Percentiles rank a stretch among this genome's conserved stretches.
These are phyloP conservation scores for Trichoderma sp. DNA, from an alignment of 2,329 filamentous ascomycete species.

Conservation along the genomic window DNA sequence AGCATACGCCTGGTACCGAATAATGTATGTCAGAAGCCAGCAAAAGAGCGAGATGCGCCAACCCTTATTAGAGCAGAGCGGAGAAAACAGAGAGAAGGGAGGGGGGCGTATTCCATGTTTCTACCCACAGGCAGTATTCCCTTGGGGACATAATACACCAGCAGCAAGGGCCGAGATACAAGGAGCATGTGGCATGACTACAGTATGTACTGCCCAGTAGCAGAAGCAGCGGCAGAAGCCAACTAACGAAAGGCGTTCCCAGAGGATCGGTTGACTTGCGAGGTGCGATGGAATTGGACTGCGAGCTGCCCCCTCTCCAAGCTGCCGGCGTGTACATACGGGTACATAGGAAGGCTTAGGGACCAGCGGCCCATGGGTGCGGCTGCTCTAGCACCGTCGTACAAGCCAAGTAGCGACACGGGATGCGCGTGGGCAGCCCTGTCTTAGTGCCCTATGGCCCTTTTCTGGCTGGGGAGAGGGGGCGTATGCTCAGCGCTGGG, in stretches of 20 bases:
- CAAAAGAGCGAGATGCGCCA: conserved; percentile 18
- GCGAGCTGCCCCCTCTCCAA: conserved; percentile 1
- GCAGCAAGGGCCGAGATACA: conserved; percentile 15
- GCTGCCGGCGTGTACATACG: not conserved
- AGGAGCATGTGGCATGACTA: not conserved
- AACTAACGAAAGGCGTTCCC: conserved; percentile 22
- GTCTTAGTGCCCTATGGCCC: conserved; percentile 19
- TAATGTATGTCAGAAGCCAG: conserved; percentile 6
- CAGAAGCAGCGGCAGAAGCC: conserved; percentile 21
- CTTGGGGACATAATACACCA: not conserved
- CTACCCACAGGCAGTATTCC: not conserved
- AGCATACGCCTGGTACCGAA: not conserved
- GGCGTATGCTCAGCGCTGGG: conserved; percentile 10
- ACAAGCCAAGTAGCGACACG: conserved; percentile 20
- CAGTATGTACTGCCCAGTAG: not conserved
- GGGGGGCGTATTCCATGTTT: conserved; percentile 19
- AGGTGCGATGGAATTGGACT: conserved; percentile 11
- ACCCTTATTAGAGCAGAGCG: conserved; percentile 26
- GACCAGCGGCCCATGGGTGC: conserved; percentile 28
- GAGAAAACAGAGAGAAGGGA: conserved; percentile 13
- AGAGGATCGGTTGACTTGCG: conserved; percentile 28
- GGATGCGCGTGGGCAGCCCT: conserved; percentile 27
- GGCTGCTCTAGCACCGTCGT: conserved; percentile 29
- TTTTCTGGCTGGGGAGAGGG: conserved; percentile 14
- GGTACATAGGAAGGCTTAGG: conserved; percentile 5